Percentiles rank a stretch among this genome's conserved stretches.
Conservation (phyloP, 371 early-diverging fungal species). For the Mortierella sp. region DNA sequence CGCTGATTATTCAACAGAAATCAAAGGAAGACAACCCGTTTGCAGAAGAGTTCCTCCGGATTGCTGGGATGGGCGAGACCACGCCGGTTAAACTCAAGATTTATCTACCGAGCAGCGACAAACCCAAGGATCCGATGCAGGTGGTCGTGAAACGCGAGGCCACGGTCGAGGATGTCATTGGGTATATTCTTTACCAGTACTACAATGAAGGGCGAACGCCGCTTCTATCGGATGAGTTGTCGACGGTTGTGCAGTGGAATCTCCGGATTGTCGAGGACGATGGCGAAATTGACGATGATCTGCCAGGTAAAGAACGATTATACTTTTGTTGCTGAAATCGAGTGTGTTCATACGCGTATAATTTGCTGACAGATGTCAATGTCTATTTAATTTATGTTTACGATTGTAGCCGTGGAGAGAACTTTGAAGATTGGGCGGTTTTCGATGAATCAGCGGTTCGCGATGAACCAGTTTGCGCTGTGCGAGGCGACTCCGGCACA, state of each 20-base stretch:
- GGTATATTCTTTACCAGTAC: constrained; percentile 87
- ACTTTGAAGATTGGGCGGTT: constrained; percentile 87
- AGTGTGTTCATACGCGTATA: neutral
- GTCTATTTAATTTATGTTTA: neutral
- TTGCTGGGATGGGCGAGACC: constrained; percentile 66
- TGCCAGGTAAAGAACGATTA: constrained; percentile 78
- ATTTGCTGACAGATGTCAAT: neutral
- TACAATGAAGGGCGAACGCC: constrained; percentile 77
- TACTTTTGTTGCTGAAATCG: neutral
- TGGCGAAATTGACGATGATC: constrained; percentile 95
- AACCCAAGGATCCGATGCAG: constrained; percentile 69
- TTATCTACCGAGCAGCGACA: constrained; percentile 68
- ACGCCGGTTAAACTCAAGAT: constrained; percentile 75
- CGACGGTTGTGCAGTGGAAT: constrained; percentile 84
- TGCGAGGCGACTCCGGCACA: constrained; percentile 84
- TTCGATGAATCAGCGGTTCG: constrained; percentile 84
- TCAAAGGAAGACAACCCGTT: constrained; percentile 80
- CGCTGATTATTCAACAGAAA: constrained; percentile 72
- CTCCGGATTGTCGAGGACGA: constrained; percentile 95
- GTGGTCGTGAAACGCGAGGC: constrained; percentile 87
- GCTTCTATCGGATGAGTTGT: constrained; percentile 69
- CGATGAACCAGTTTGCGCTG: constrained; percentile 93
- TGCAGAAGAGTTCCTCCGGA: constrained; percentile 74
- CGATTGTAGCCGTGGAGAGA: constrained; percentile 83
- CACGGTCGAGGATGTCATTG: constrained; percentile 93